phyloP scores from a whole-genome alignment of 495 filamentous ascomycete species.

The Acidiella bohemica region DNA sequence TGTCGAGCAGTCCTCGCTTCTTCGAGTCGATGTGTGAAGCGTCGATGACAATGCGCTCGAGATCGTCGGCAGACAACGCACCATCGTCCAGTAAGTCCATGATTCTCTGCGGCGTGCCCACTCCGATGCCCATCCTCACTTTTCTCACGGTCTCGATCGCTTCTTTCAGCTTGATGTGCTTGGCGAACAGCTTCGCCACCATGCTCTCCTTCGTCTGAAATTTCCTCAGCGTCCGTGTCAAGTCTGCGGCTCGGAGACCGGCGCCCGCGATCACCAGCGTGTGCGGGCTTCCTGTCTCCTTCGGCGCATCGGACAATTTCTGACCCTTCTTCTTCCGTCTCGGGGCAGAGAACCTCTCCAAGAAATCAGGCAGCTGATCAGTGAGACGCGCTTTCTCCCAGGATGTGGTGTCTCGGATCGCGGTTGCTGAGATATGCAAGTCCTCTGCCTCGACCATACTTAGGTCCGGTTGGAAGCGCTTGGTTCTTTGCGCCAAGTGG shows the following conservation, averaged over 20 bases:
- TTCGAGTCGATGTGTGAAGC: constrained; percentile 84
- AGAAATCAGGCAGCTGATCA: constrained; percentile 60
- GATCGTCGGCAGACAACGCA: constrained; percentile 48
- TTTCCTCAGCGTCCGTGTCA: constrained; percentile 59
- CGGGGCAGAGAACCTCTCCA: constrained; percentile 38
- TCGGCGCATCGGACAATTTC: constrained; percentile 46
- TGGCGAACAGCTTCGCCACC: constrained; percentile 89
- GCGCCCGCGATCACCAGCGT: constrained; percentile 69
- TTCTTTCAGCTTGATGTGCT: constrained; percentile 91
- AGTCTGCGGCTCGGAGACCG: constrained; percentile 68
- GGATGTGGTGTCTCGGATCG: constrained; percentile 59
- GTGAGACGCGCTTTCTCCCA: constrained; percentile 50
- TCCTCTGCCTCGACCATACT: constrained; percentile 75
- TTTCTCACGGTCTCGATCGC: constrained; percentile 60
- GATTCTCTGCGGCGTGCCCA: constrained; percentile 74
- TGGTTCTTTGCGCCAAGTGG: constrained; percentile 64
- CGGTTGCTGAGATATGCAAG: constrained; percentile 50
- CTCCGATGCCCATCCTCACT: constrained; percentile 63
- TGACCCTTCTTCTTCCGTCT: constrained; percentile 20
- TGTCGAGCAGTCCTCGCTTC: constrained; percentile 80
- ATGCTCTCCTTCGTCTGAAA: constrained; percentile 63
- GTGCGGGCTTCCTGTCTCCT: constrained; percentile 66
- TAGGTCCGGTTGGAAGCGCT: constrained; percentile 62
- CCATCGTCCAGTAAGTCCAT: constrained; percentile 70
- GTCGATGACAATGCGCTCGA: constrained; percentile 76